phyloP scores from a whole-genome alignment of 1,284 basidiomycete species.

The Ustilago lituana region DNA sequence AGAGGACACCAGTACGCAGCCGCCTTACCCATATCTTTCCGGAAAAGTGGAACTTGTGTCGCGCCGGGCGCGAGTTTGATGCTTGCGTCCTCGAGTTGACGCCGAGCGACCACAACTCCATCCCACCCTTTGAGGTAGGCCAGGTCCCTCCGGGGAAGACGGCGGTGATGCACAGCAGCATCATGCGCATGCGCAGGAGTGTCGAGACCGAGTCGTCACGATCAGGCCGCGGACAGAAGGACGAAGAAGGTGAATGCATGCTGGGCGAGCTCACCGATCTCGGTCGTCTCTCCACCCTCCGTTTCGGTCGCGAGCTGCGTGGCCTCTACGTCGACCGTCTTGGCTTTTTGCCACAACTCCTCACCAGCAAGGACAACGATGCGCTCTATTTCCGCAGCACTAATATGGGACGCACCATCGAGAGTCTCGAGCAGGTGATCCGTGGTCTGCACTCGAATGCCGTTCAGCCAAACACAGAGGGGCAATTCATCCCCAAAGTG shows the following conservation, averaged over 20 bases:
- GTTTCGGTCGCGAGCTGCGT: constrained; percentile 75
- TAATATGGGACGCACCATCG: constrained; percentile 79
- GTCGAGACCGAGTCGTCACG: constrained; percentile 44
- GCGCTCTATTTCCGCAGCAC: constrained; percentile 71
- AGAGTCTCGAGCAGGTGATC: constrained; percentile 79
- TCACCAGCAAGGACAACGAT: constrained; percentile 41
- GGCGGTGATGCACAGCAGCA: constrained; percentile 33
- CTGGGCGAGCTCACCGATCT: constrained; percentile 82
- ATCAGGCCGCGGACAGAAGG: constrained; percentile 20
- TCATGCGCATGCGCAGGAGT: constrained; percentile 44
- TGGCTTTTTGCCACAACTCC: constrained; percentile 57
- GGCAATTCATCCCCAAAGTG: constrained; percentile 44
- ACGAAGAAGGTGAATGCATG: constrained; percentile 68
- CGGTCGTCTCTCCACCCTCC: constrained; percentile 77
- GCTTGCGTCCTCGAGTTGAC: constrained; percentile 51
- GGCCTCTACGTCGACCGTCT: constrained; percentile 78
- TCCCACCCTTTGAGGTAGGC: constrained; percentile 29
- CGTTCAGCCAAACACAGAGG: constrained; percentile 15
- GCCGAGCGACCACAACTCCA: constrained; percentile 13
- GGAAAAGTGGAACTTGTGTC: constrained; percentile 62
- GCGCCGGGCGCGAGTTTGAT: constrained; percentile 54
- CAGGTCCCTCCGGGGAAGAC: constrained; percentile 29
- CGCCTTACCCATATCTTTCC: constrained; percentile 59
- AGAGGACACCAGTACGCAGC: constrained; percentile 62
- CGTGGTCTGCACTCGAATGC: constrained; percentile 70